Conservation (phyloP, 345 rosid genomes). For the Geranium brycei region DNA sequence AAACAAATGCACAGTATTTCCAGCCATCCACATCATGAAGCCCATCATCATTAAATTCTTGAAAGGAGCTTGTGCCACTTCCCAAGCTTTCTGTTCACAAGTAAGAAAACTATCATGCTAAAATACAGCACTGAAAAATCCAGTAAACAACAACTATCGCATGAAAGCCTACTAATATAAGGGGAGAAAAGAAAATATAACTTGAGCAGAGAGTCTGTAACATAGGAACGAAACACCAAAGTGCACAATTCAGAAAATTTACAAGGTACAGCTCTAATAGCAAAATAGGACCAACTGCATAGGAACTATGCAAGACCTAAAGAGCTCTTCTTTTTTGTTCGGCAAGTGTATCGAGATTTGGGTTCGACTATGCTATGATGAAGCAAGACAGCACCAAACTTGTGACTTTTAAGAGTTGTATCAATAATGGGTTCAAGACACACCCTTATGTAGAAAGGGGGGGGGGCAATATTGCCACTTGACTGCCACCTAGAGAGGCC, state of each 20-base stretch:
- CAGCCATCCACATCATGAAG: constrained; percentile 99
- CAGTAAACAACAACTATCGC: background rate
- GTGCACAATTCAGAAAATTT: background rate
- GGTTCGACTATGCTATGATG: no score
- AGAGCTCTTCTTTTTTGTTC: no score
- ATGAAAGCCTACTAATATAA: background rate
- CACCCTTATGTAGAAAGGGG: no score
- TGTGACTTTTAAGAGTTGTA: no score
- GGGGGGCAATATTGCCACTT: no score
- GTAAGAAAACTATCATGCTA: background rate
- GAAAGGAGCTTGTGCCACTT: constrained; percentile 95
- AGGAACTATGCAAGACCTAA: no score
- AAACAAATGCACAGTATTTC: constrained; percentile 93
- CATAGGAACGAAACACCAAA: background rate
- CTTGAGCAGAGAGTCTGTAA: background rate
- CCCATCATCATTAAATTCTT: constrained; percentile 99
- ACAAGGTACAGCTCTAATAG: background rate
- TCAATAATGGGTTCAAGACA: no score
- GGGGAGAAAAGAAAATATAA: background rate
- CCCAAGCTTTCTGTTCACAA: constrained; percentile 92
- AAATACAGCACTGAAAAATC: background rate
- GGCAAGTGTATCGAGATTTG: no score
- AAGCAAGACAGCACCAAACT: no score
- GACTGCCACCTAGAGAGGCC: no score
- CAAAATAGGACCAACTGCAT: background rate